Base-by-base conservation (phyloP, 768 basidiomycete genomes). In the Rhizopogon sp. region DNA sequence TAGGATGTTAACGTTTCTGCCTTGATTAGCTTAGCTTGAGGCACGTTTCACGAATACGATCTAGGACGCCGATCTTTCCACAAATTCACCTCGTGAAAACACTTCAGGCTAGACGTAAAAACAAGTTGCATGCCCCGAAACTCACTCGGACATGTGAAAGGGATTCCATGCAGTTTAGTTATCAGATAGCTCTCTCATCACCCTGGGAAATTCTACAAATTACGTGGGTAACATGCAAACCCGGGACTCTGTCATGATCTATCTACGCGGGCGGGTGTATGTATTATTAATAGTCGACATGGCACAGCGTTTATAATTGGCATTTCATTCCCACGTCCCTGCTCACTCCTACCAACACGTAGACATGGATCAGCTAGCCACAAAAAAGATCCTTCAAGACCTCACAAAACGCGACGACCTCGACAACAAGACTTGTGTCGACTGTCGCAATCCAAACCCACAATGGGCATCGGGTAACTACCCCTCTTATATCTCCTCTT, bases 361-460 rank as follows among this genome's bases (percentile, higher is more conserved):
- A 25, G 67, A 35, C 46, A 62, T 64, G 50, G 84, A 90, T 67
- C 89, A 91, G 68, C 70, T 70, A 8, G 76, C 80, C 41, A 84
- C 85, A 28, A 88, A 83, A 67, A 85, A 84, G 59, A 77, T 80
- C 33, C 83, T 96, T 13, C 81, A 82, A 60, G 86, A 87, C 33
- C 85, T 96, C 64, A 79, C 83, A 66, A 85, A 81, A 58, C 80
- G 82, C 45, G 84, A 86, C 43, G 86, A 83, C 55, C 76, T 89
- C 58, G 76, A 76, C 33, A 95, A 97, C 75, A 87, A 84, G 72
- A 60, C 74, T 42, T 97, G 93, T 67, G 78, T 80, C 13, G 93
- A 96, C 67, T 97, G 93, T 64, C 70, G 74, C 9, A 93, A 88
- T 57, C 93, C 90, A n/a, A 90, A 92, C 65, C 94, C 94, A 0